Conservation (phyloP, 1,284 basidiomycete species). For the Neonothopanus nambi region DNA sequence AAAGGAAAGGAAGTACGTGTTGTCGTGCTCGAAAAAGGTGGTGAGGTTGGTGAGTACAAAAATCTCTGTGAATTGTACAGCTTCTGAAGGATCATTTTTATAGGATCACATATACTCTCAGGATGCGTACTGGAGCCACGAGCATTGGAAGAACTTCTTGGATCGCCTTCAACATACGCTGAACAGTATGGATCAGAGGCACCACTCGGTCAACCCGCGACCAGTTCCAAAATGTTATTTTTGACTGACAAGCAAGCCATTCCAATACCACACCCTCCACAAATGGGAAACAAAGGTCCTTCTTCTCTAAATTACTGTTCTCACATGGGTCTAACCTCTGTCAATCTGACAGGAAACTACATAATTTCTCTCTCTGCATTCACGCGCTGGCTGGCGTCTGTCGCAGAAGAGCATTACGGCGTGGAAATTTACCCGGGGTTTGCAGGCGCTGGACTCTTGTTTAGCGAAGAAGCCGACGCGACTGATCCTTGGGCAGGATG, state of each 20-base stretch:
- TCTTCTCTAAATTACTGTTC: background rate
- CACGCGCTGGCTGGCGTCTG: conserved; percentile 85
- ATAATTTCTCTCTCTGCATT: conserved; percentile 90
- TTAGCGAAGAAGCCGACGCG: conserved; percentile 53
- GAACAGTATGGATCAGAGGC: conserved; percentile 18
- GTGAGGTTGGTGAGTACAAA: conserved; percentile 77
- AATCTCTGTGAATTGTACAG: background rate
- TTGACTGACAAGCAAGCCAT: conserved; percentile 74
- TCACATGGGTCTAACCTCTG: background rate
- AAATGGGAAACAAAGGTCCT: conserved; percentile 88
- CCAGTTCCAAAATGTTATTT: conserved; percentile 85
- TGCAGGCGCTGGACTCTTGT: conserved; percentile 84
- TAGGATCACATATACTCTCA: conserved; percentile 94
- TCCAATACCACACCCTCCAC: conserved; percentile 94
- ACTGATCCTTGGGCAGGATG: conserved; percentile 32
- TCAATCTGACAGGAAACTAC: conserved; percentile 63
- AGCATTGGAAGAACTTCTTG: conserved; percentile 87
- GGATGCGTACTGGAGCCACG: conserved; percentile 95
- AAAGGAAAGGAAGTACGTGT: conserved; percentile 83
- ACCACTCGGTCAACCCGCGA: conserved; percentile 77
- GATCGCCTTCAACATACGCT: conserved; percentile 43
- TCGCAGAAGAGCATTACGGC: conserved; percentile 86
- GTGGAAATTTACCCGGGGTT: conserved; percentile 99
- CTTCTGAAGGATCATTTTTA: background rate
- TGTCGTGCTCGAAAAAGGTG: conserved; percentile 94